Base-by-base conservation (phyloP, 2,329 filamentous ascomycete species). In the Cladosporium colombiae region DNA sequence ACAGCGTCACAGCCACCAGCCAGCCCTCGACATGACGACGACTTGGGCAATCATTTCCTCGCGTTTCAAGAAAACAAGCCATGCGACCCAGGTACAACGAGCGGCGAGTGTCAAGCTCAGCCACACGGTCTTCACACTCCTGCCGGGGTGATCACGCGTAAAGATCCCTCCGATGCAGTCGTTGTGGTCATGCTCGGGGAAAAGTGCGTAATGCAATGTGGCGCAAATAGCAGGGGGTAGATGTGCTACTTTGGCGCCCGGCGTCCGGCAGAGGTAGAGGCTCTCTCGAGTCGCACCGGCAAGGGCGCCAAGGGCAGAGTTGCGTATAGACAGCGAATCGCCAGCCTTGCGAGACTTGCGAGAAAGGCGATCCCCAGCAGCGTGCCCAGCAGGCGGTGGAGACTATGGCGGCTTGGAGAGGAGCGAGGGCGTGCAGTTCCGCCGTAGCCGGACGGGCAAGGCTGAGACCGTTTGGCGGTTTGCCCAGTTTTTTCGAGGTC, bases 91-190 rank as follows among this genome's bases (percentile, higher is more conserved):
- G 27, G 55, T 37, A 57, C 55, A 10, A 14, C 25, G 37, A 44
- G 56, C 31, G 56, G 56, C 56, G 21, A 18, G 21, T 14, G 27
- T 52, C 44, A 11, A 52, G 40, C 59, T 52, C 59, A 62, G 59
- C 59, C 59, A 53, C 59, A 37, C 27, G 8, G 59, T 62, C 59
- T 62, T 62, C 44, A 52, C 44, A 62, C 11, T 46, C 57, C 25
- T 31, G 40, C 25, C 44, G 25, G 23, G 59, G 27, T 37, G 59
- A 62, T 52, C 31, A 35, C 33, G 31, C 31, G 33, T 13, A 16
- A 52, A 27, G 49, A 50, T 25, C 27, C 3, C 13, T 23, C 46
- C 10, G 23, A 27, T 52, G 21, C 21, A 27, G 23, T 27, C 56
- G 27, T 58, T 23, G 46, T 23, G 33, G 44, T 62, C 59, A 62